phyloP scores from a whole-genome alignment of 441 rosid species.

The Erodium texanum region DNA sequence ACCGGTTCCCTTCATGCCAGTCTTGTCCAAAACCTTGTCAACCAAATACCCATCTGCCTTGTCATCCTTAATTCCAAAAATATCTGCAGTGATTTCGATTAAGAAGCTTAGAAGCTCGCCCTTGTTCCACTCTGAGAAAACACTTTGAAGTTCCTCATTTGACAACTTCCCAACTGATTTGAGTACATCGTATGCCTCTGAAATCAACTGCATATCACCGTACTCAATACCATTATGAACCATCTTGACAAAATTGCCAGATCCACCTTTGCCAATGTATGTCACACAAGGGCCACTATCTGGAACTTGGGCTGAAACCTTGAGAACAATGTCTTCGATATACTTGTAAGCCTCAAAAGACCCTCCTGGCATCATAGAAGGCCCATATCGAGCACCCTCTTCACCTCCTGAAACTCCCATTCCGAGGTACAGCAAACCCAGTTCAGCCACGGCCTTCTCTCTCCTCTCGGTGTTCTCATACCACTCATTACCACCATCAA shows the following conservation, averaged over 20 bases:
- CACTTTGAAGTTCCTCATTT: constrained; percentile 54
- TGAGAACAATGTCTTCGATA: constrained; percentile 80
- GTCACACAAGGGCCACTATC: constrained; percentile 90
- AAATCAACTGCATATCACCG: constrained; percentile 91
- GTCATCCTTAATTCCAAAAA: constrained; percentile 72
- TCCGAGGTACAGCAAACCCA: constrained; percentile 79
- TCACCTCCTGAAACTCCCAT: constrained; percentile 99
- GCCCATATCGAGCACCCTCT: constrained; percentile 87
- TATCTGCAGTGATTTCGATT: constrained; percentile 84
- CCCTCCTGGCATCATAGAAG: constrained; percentile 99
- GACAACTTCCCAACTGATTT: constrained; percentile 77
- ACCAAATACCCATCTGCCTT: constrained; percentile 81
- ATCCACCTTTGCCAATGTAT: constrained; percentile 77
- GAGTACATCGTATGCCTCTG: constrained; percentile 88
- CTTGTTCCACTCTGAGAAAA: constrained; percentile 82
- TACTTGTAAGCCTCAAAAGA: constrained; percentile 73
- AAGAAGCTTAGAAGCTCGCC: constrained; percentile 92
- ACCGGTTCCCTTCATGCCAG: constrained; percentile 96
- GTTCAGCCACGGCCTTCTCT: constrained; percentile 54
- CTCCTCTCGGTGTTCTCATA: constrained; percentile 93
- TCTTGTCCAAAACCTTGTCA: constrained; percentile 90
- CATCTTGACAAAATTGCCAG: constrained; percentile 96
- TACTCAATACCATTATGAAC: constrained; percentile 89
- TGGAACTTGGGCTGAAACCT: constrained; percentile 90
- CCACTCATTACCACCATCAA: constrained; percentile 96